Percentiles rank a stretch among this genome's conserved stretches.
These are phyloP conservation scores for Penicillium sp. DNA, from an alignment of 2,329 filamentous ascomycete genomes.

Conservation along the genomic window DNA sequence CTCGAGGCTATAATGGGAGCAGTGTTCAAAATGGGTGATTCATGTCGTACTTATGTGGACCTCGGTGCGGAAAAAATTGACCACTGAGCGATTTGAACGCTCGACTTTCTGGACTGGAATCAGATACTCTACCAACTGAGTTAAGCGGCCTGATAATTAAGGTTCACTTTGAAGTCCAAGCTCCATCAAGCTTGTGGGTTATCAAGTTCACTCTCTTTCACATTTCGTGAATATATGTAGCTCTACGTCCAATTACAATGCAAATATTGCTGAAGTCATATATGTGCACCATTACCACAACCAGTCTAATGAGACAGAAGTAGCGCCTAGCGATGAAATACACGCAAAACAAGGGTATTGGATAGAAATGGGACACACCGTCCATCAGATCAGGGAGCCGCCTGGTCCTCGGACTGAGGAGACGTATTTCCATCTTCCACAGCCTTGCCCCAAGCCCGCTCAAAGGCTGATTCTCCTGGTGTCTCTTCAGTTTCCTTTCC, in stretches of 20 bases:
- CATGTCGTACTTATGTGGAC: constrained; percentile 21
- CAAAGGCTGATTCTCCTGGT: constrained; percentile 30
- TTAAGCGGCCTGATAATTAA: not conserved
- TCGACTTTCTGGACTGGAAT: not conserved
- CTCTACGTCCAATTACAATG: too few relatives aligned
- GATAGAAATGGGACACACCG: constrained; percentile 5
- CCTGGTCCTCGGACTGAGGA: constrained; percentile 5
- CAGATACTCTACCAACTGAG: not conserved
- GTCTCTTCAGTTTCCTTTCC: constrained; percentile 1
- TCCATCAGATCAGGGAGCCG: not conserved
- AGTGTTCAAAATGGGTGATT: constrained; percentile 16
- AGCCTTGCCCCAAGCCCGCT: constrained; percentile 40
- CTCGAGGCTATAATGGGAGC: too few relatives aligned
- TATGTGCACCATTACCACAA: constrained; percentile 12
- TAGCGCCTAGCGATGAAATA: constrained; percentile 2
- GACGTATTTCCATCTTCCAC: constrained; percentile 26
- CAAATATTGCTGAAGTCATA: constrained; percentile 1
- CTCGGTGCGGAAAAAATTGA: not conserved
- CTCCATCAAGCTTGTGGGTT: too few relatives aligned
- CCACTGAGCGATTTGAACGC: not conserved
- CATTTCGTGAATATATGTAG: not conserved
- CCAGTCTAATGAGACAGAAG: constrained; percentile 11
- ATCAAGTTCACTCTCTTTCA: too few relatives aligned
- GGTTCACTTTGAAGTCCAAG: too few relatives aligned
- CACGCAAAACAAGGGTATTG: constrained; percentile 17